A percentile compares a stretch with the other conserved stretches of the same genome.
Evolutionary conservation across 768 basidiomycete species (phyloP).

Genomic region (Dioszegia hungarica): DNA sequence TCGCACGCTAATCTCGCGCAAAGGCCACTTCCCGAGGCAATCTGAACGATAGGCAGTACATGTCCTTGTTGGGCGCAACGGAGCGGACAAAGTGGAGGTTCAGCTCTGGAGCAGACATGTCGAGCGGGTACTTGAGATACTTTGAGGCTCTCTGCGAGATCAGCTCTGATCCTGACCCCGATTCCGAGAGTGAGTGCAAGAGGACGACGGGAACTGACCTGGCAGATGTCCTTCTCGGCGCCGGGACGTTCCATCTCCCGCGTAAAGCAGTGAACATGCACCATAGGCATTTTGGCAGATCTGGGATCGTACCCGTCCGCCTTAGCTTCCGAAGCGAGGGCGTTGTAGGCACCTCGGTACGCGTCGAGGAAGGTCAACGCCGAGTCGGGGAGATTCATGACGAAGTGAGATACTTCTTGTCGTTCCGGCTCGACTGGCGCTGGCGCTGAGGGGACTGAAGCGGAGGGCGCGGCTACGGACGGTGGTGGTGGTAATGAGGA

Average conservation of each 20-base stretch:
- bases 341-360: constrained; percentile 66
- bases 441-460: background rate
- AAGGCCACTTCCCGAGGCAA: constrained; percentile 56
- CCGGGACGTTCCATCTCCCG: constrained; percentile 65
- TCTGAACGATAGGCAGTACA: constrained; percentile 93
- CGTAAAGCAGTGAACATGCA: constrained; percentile 96
- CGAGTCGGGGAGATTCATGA: constrained; percentile 96
- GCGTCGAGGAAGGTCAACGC: constrained; percentile 86
- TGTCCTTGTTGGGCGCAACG: constrained; percentile 92
- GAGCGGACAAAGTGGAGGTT: constrained; percentile 73
- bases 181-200: background rate
- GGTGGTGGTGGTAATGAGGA: background rate
- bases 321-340: constrained; percentile 47
- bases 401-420: constrained; percentile 69
- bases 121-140: constrained; percentile 58
- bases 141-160: constrained; percentile 63
- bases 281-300: constrained; percentile 66
- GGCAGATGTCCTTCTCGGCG: constrained; percentile 71
- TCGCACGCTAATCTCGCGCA: background rate
- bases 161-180: background rate
- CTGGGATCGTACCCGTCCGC: constrained; percentile 54
- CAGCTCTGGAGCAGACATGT: constrained; percentile 42
- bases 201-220: constrained; percentile 56
- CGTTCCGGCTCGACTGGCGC: constrained; percentile 7
- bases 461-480: constrained; percentile 38